Percentiles rank a stretch among this genome's conserved stretches.
These are phyloP conservation scores for Ophiocordyceps camponoti-saundersi DNA, from an alignment of 2,329 filamentous ascomycete genomes.

Conservation along the genomic window DNA sequence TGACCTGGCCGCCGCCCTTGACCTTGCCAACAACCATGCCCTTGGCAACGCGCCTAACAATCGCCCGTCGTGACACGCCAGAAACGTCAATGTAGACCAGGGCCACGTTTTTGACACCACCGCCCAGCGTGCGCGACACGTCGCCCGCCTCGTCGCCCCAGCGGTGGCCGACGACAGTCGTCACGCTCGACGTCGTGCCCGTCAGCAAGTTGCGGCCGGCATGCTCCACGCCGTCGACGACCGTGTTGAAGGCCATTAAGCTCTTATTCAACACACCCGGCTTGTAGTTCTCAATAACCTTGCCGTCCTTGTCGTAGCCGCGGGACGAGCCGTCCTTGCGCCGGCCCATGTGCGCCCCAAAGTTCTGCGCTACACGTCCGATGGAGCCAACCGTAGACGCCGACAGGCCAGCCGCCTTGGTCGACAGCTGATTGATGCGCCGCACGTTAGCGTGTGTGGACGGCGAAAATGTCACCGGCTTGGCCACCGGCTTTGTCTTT, in stretches of 20 bases:
- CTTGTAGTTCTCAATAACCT: slow-evolving; percentile 51
- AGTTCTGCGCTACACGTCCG: slow-evolving; percentile 69
- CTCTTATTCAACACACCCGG: slow-evolving; percentile 89
- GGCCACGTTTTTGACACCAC: slow-evolving; percentile 88
- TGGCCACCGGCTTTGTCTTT: slow-evolving; percentile 58
- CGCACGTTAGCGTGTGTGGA: slow-evolving; percentile 72
- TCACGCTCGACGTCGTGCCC: slow-evolving; percentile 61
- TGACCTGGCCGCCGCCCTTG: slow-evolving; percentile 52
- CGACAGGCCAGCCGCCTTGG: slow-evolving; percentile 60
- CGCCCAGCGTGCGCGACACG: slow-evolving; percentile 57
- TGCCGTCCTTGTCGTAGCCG: slow-evolving; percentile 55
- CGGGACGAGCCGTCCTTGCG: slow-evolving; percentile 34
- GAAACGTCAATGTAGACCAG: slow-evolving; percentile 95
- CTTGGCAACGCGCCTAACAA: slow-evolving; percentile 90
- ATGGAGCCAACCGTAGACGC: slow-evolving; percentile 78
- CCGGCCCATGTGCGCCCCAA: slow-evolving; percentile 54
- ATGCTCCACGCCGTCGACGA: slow-evolving; percentile 86
- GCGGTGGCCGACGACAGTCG: slow-evolving; percentile 71
- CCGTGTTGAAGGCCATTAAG: slow-evolving; percentile 87
- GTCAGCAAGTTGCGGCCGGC: slow-evolving; percentile 64
- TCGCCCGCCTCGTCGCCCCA: slow-evolving; percentile 77
- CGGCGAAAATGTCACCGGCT: slow-evolving; percentile 77
- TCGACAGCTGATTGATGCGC: slow-evolving; percentile 76
- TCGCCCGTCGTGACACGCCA: slow-evolving; percentile 73
- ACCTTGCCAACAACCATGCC: slow-evolving; percentile 85